Conservation (phyloP, 805 yeast genomes). For the Phaffomyces thermotolerans region DNA sequence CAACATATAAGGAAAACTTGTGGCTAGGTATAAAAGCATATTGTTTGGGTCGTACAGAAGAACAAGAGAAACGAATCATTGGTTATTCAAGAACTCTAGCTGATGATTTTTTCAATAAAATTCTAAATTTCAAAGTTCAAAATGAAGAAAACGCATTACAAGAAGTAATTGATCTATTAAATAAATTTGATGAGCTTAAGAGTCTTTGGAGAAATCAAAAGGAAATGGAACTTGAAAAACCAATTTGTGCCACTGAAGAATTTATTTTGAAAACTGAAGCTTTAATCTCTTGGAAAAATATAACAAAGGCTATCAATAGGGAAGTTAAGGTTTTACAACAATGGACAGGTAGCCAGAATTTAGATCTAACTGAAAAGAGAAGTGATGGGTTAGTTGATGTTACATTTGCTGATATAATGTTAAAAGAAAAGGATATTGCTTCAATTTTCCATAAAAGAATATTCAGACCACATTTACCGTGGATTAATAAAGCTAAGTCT, state of each 20-base stretch:
- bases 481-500: slow-evolving; percentile 76
- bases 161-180: slow-evolving; percentile 51
- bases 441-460: slow-evolving; percentile 64
- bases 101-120: slow-evolving; percentile 63
- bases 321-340: slow-evolving; percentile 53
- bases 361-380: slow-evolving; percentile 48
- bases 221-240: slow-evolving; percentile 76
- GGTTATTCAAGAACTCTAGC: slow-evolving; percentile 64
- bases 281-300: slow-evolving; percentile 74
- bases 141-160: slow-evolving; percentile 36
- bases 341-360: slow-evolving; percentile 83
- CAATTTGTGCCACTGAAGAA: slow-evolving; percentile 54
- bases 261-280: slow-evolving; percentile 68
- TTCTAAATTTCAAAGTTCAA: slow-evolving; percentile 54
- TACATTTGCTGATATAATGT: slow-evolving; percentile 73
- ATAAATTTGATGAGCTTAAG: slow-evolving; percentile 58
- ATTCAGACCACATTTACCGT: slow-evolving; percentile 63
- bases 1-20: slow-evolving; percentile 58
- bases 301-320: slow-evolving; percentile 58
- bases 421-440: slow-evolving; percentile 74
- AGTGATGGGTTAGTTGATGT: slow-evolving; percentile 44
- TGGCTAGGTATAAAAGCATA: slow-evolving; percentile 89
- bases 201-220: slow-evolving; percentile 72
- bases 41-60: slow-evolving; percentile 69
- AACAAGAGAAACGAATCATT: slow-evolving; percentile 66